A percentile compares a stretch with the other conserved stretches of the same genome.
phyloP scores from a whole-genome alignment of 2,329 filamentous ascomycete species.

The Tolypocladium inflatum region DNA sequence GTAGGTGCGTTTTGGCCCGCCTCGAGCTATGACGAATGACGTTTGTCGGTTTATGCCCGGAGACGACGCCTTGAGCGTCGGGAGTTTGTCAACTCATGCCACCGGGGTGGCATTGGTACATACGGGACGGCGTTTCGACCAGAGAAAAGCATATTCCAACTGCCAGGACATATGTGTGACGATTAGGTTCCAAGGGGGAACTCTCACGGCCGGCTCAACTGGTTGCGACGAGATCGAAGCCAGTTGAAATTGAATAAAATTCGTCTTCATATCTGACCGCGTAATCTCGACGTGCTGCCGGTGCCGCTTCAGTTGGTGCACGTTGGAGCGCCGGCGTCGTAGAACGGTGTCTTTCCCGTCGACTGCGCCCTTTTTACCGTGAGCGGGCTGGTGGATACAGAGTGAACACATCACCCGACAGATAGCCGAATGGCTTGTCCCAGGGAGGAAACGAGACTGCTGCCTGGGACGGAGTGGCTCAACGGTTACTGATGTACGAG shows the following conservation, averaged over 20 bases:
- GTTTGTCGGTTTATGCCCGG: background rate
- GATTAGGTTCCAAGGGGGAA: background rate
- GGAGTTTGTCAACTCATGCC: background rate
- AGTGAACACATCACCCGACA: no score
- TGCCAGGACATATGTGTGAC: background rate
- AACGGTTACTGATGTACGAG: no score
- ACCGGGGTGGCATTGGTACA: background rate
- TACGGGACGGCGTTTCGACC: background rate
- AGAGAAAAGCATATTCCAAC: background rate
- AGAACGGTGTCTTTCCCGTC: background rate
- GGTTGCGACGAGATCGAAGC: background rate
- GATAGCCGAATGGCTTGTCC: background rate
- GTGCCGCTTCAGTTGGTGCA: background rate
- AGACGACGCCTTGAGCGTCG: background rate
- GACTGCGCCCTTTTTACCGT: background rate
- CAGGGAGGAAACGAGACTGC: background rate
- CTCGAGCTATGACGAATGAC: background rate
- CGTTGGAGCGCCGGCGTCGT: background rate
- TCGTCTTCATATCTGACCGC: background rate
- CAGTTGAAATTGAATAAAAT: background rate
- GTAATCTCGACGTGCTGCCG: background rate
- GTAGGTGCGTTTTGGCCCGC: constrained; percentile 9
- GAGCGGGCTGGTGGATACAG: background rate
- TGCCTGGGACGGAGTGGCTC: no score
- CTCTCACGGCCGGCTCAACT: background rate